These are phyloP conservation scores for Ailanthus altissimus DNA, from an alignment of 345 rosid genomes.

Conservation along the genomic window DNA sequence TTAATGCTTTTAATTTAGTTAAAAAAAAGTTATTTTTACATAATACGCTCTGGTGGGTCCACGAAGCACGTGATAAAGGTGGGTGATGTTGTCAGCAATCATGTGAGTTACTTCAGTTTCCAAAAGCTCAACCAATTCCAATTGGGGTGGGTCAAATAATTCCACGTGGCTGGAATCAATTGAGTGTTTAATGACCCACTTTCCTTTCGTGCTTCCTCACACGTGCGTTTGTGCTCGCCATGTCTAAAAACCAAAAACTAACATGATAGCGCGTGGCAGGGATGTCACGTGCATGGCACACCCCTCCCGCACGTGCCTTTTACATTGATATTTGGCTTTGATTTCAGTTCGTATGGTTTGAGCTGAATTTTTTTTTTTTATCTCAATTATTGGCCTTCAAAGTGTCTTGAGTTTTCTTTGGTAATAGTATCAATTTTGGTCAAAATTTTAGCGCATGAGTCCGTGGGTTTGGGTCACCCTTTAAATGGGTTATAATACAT, in stretches of 20 bases:
- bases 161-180: conserved; percentile 42
- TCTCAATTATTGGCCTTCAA: conserved; percentile 21
- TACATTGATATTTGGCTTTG: background rate
- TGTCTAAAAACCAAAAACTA: conserved; percentile 14
- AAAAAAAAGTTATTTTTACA: background rate
- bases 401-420: background rate
- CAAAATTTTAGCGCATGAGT: too few species aligned
- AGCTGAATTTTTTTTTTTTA: background rate
- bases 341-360: background rate
- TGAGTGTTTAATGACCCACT: conserved; percentile 16
- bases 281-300: conserved; percentile 28
- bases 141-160: conserved; percentile 20
- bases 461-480: too few species aligned
- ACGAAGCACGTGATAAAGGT: conserved; percentile 58
- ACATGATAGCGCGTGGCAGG: conserved; percentile 43
- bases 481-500: too few species aligned
- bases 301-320: conserved; percentile 5
- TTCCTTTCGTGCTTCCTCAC: conserved; percentile 38
- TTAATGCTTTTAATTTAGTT: background rate
- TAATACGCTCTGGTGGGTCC: conserved; percentile 26
- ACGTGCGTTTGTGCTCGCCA: conserved; percentile 46
- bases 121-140: background rate
- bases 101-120: conserved; percentile 43
- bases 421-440: too few species aligned
- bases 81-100: conserved; percentile 54